A percentile compares a stretch with the other conserved stretches of the same genome.
phyloP scores from a whole-genome alignment of 2,329 filamentous ascomycete species.

The Venturia nashicola region DNA sequence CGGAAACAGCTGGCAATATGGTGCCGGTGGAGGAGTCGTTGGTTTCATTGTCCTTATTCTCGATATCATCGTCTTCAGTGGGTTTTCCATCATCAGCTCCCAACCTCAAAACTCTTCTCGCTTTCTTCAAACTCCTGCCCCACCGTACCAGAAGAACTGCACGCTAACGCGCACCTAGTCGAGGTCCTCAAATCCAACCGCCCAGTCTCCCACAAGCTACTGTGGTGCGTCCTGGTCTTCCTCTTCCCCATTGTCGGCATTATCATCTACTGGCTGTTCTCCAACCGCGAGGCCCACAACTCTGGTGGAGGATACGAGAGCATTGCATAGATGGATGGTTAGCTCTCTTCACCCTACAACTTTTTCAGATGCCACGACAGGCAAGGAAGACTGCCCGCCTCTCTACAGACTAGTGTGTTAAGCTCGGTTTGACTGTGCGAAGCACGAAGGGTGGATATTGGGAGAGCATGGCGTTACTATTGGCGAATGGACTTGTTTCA shows the following conservation, averaged over 20 bases:
- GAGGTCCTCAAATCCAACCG: slow-evolving; percentile 54
- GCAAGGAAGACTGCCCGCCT: neutral
- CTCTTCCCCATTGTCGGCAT: slow-evolving; percentile 51
- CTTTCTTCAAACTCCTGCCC: neutral
- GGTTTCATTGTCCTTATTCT: slow-evolving; percentile 50
- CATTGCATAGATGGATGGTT: slow-evolving; percentile 17
- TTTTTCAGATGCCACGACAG: neutral
- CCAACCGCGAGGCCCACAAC: slow-evolving; percentile 46
- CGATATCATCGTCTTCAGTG: slow-evolving; percentile 52
- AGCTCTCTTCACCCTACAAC: neutral
- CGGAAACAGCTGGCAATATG: slow-evolving; percentile 43
- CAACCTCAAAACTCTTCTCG: neutral
- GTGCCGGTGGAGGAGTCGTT: slow-evolving; percentile 48
- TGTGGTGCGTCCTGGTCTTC: slow-evolving; percentile 53
- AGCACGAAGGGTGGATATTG: neutral
- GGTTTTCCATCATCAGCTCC: neutral
- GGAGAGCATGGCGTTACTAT: neutral
- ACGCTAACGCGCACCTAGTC: slow-evolving; percentile 28
- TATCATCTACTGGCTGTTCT: slow-evolving; percentile 52
- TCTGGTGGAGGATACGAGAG: slow-evolving; percentile 43
- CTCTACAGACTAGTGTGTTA: too few species aligned
- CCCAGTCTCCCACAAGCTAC: slow-evolving; percentile 42
- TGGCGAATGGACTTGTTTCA: neutral
- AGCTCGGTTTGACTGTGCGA: too few species aligned
- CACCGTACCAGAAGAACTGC: slow-evolving; percentile 1